These are phyloP conservation scores for Colletotrichum orchidophilum DNA, from an alignment of 2,329 filamentous ascomycete species.

Conservation along the genomic window DNA sequence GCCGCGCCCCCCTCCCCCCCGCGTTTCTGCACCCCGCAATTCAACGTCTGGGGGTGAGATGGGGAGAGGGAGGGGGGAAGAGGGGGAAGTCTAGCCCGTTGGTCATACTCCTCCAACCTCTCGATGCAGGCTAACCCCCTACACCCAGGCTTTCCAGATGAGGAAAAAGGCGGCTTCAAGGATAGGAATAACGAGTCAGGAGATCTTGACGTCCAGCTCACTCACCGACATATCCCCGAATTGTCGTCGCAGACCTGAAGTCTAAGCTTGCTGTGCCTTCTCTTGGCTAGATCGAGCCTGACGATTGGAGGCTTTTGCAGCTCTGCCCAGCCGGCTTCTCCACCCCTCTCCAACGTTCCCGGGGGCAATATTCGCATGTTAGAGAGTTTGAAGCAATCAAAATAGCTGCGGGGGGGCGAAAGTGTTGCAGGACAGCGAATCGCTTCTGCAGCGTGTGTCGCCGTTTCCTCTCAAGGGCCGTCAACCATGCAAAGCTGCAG, in stretches of 20 bases:
- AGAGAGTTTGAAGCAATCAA: slow-evolving; percentile 18
- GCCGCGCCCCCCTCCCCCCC: slow-evolving; percentile 23
- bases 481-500: slow-evolving; percentile 5
- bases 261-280: slow-evolving; percentile 29
- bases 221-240: slow-evolving; percentile 30
- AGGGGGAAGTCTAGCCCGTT: slow-evolving; percentile 1
- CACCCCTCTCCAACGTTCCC: slow-evolving; percentile 20
- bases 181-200: slow-evolving; percentile 16
- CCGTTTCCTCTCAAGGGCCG: neutral
- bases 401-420: slow-evolving; percentile 18
- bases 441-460: slow-evolving; percentile 9
- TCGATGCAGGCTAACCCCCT: slow-evolving; percentile 20
- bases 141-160: slow-evolving; percentile 7
- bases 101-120: slow-evolving; percentile 9
- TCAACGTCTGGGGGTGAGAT: slow-evolving; percentile 28
- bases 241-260: slow-evolving; percentile 24
- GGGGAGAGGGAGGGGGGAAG: no score
- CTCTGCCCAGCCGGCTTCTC: slow-evolving; percentile 12
- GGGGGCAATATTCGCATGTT: slow-evolving; percentile 10
- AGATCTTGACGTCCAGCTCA: slow-evolving; percentile 23
- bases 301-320: slow-evolving; percentile 21
- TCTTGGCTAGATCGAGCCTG: slow-evolving; percentile 26
- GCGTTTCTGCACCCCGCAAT: slow-evolving; percentile 32
- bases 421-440: slow-evolving; percentile 22
- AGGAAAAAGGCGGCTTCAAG: slow-evolving; percentile 19